Conservation (phyloP, 177 flowering plant species). For the Vitis hybrid region DNA sequence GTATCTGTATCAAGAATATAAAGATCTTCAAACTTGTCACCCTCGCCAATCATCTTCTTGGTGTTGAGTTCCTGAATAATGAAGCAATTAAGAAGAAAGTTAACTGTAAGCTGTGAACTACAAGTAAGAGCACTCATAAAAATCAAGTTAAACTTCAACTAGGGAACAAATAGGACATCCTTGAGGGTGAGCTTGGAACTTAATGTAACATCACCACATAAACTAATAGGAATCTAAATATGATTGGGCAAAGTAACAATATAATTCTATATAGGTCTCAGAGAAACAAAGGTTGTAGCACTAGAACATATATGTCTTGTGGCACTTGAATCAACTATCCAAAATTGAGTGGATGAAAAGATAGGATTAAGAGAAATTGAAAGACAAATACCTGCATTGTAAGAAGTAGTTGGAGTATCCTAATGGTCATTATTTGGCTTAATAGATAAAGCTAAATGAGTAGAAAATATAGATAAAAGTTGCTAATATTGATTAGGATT, state of each 20-base stretch:
- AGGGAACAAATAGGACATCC: not conserved
- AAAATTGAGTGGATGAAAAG: not conserved
- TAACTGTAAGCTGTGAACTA: accelerated
- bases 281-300: not conserved
- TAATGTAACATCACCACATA: not conserved
- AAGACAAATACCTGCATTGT: not conserved
- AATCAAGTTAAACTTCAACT: not conserved
- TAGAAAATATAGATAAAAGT: too few relatives aligned
- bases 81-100: not conserved
- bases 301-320: not conserved
- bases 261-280: not conserved
- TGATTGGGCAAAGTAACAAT: not conserved
- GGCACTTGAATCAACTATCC: not conserved
- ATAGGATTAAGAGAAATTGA: not conserved
- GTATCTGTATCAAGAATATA: too few relatives aligned
- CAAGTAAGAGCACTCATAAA: not conserved
- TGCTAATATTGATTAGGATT: too few relatives aligned
- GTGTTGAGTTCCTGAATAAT: not conserved
- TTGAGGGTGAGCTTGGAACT: not conserved
- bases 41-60: not conserved
- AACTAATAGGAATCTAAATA: not conserved
- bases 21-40: too few relatives aligned
- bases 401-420: not conserved
- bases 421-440: too few relatives aligned
- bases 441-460: too few relatives aligned